Conservation (phyloP, 2,329 filamentous ascomycete genomes). For the Colletotrichum somersetense region DNA sequence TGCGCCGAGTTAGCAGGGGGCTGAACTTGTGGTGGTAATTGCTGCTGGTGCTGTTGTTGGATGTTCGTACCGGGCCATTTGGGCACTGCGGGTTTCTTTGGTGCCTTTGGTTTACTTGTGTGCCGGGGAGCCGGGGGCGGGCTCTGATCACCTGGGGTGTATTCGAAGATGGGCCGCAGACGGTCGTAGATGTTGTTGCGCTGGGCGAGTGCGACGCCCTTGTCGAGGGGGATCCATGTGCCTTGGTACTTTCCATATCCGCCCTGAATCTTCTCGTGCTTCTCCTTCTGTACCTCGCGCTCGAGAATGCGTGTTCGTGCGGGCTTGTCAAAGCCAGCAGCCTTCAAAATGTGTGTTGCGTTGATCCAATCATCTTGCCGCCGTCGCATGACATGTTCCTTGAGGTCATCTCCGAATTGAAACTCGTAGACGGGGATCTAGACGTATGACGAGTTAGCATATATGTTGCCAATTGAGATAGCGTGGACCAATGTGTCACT, state of each 20-base stretch:
- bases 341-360: slow-evolving; percentile 98
- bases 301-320: slow-evolving; percentile 95
- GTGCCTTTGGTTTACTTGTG: slow-evolving; percentile 85
- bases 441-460: slow-evolving; percentile 17
- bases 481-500: not conserved
- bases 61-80: slow-evolving; percentile 65
- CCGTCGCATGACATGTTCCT: slow-evolving; percentile 94
- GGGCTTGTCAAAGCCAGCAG: slow-evolving; percentile 97
- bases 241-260: slow-evolving; percentile 99
- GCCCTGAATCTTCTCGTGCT: slow-evolving; percentile 97
- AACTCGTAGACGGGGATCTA: slow-evolving; percentile 96
- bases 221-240: slow-evolving; percentile 93
- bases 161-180: slow-evolving; percentile 90
- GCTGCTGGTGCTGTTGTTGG: slow-evolving; percentile 24
- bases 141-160: slow-evolving; percentile 83
- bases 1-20: slow-evolving; percentile 46
- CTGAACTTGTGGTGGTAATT: slow-evolving; percentile 20
- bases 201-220: slow-evolving; percentile 84
- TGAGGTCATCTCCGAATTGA: slow-evolving; percentile 82
- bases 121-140: slow-evolving; percentile 96
- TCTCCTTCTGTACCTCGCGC: slow-evolving; percentile 94
- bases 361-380: slow-evolving; percentile 98
- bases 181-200: slow-evolving; percentile 90
- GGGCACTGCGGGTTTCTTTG: slow-evolving; percentile 74
- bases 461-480: not conserved